These are phyloP conservation scores for Reticulascus tulasneorum DNA, from an alignment of 2,329 filamentous ascomycete genomes.

Conservation along the genomic window DNA sequence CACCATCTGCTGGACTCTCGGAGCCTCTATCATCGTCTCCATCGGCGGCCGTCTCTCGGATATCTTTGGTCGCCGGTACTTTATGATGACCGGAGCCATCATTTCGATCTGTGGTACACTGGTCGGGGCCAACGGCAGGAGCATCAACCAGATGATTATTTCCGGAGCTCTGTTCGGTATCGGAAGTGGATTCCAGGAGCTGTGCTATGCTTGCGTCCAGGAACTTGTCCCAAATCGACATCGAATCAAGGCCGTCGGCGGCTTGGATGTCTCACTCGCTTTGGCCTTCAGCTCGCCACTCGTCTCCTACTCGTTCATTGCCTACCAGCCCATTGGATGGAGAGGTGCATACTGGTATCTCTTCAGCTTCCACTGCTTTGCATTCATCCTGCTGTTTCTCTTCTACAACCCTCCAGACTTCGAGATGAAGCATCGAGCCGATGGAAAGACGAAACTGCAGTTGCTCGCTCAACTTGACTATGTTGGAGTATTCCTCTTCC, in stretches of 20 bases:
- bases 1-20: conserved; percentile 26
- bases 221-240: conserved; percentile 34
- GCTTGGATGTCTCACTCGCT: conserved; percentile 25
- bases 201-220: conserved; percentile 30
- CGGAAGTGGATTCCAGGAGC: conserved; percentile 35
- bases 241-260: conserved; percentile 31
- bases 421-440: conserved; percentile 26
- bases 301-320: conserved; percentile 27
- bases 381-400: conserved; percentile 17
- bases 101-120: conserved; percentile 30
- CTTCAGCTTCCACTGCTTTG: conserved; percentile 17
- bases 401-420: conserved; percentile 32
- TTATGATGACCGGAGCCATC: conserved; percentile 29
- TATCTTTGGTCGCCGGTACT: conserved; percentile 35
- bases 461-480: conserved; percentile 21
- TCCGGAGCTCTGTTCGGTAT: conserved; percentile 34
- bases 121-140: conserved; percentile 32
- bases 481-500: conserved; percentile 22
- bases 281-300: conserved; percentile 26
- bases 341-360: conserved; percentile 19
- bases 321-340: conserved; percentile 13
- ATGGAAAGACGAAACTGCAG: conserved; percentile 21
- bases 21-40: conserved; percentile 28
- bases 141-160: conserved; percentile 35
- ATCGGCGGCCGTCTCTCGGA: conserved; percentile 32